Percentiles rank a stretch among this genome's conserved stretches.
Conservation (phyloP, 2,329 filamentous ascomycete genomes). For the Penicillium sp. region DNA sequence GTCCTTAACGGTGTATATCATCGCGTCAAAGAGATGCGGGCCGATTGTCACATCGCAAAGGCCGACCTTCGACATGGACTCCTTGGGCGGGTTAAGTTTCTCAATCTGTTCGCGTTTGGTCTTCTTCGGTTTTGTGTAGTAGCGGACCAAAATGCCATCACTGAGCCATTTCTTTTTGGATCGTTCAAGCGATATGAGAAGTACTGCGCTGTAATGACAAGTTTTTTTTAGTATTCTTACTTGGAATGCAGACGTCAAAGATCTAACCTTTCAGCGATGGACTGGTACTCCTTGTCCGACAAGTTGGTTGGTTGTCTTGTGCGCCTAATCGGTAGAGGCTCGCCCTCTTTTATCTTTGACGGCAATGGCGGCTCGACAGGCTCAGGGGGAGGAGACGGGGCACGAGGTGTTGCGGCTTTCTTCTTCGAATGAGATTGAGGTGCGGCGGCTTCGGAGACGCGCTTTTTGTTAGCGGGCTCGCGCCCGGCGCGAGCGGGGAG, state of each 20-base stretch:
- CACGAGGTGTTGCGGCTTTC: slow-evolving; percentile 35
- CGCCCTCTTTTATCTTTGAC: slow-evolving; percentile 53
- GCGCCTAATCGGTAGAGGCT: slow-evolving; percentile 54
- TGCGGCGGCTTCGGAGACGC: slow-evolving; percentile 40
- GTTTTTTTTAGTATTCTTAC: slow-evolving; percentile 5
- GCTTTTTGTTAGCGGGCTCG: slow-evolving; percentile 45
- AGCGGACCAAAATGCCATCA: slow-evolving; percentile 56
- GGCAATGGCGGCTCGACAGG: slow-evolving; percentile 48
- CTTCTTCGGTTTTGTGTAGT: slow-evolving; percentile 59
- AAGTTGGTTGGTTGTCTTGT: slow-evolving; percentile 52
- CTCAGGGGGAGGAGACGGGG: slow-evolving; percentile 29
- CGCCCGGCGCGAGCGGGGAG: slow-evolving; percentile 45
- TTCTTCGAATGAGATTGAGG: slow-evolving; percentile 33
- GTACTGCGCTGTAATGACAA: slow-evolving; percentile 49
- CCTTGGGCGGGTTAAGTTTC: slow-evolving; percentile 49
- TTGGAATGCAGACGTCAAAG: background rate
- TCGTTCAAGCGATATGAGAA: slow-evolving; percentile 58
- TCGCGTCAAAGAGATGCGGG: slow-evolving; percentile 62
- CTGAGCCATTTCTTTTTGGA: slow-evolving; percentile 60
- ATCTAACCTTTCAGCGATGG: slow-evolving; percentile 56
- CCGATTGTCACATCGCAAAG: slow-evolving; percentile 61
- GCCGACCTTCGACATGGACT: slow-evolving; percentile 57
- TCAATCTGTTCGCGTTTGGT: slow-evolving; percentile 53
- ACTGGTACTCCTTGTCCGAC: slow-evolving; percentile 57
- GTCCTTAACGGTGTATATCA: slow-evolving; percentile 57